These are phyloP conservation scores for Hypoxylon rubiginosum DNA, from an alignment of 2,329 filamentous ascomycete genomes.

Conservation along the genomic window DNA sequence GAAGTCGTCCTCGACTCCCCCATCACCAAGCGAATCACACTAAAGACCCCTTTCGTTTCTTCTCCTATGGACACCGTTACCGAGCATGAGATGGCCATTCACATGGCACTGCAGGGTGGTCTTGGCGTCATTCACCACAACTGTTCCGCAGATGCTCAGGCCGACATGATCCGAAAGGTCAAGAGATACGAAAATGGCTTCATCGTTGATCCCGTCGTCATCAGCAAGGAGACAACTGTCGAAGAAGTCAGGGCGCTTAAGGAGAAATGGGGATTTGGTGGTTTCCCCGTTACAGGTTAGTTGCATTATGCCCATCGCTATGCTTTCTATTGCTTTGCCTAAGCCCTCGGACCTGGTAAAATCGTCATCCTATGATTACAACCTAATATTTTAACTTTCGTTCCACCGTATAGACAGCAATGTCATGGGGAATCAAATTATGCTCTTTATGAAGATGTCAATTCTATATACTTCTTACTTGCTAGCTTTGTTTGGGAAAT, in stretches of 20 bases:
- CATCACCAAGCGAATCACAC: slow-evolving; percentile 92
- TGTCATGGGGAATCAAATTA: slow-evolving; percentile 83
- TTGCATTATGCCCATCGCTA: slow-evolving; percentile 27
- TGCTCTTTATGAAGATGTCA: slow-evolving; percentile 61
- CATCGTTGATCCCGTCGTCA: slow-evolving; percentile 94
- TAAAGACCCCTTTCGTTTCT: slow-evolving; percentile 97
- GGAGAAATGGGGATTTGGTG: slow-evolving; percentile 98
- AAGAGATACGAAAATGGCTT: slow-evolving; percentile 99
- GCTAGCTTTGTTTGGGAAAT: slow-evolving; percentile 19
- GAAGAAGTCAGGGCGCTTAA: slow-evolving; percentile 92
- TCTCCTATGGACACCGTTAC: slow-evolving; percentile 99
- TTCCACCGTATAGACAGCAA: slow-evolving; percentile 97
- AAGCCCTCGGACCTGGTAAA: not conserved
- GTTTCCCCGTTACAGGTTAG: slow-evolving; percentile 98
- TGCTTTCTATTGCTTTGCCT: slow-evolving; percentile 15
- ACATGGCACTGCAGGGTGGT: slow-evolving; percentile 91
- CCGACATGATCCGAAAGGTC: slow-evolving; percentile 98
- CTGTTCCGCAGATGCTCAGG: slow-evolving; percentile 96
- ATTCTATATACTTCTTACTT: slow-evolving; percentile 20
- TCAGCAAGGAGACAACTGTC: slow-evolving; percentile 88
- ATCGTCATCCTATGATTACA: slow-evolving; percentile 78
- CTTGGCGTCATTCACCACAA: slow-evolving; percentile 99
- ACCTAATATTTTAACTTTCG: slow-evolving; percentile 96
- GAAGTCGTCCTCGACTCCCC: slow-evolving; percentile 90
- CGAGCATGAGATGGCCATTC: slow-evolving; percentile 99